Percentiles rank a stretch among this genome's conserved stretches.
Conservation (phyloP, 148 eudicot genomes). For the Vaccinium macrocarpon region DNA sequence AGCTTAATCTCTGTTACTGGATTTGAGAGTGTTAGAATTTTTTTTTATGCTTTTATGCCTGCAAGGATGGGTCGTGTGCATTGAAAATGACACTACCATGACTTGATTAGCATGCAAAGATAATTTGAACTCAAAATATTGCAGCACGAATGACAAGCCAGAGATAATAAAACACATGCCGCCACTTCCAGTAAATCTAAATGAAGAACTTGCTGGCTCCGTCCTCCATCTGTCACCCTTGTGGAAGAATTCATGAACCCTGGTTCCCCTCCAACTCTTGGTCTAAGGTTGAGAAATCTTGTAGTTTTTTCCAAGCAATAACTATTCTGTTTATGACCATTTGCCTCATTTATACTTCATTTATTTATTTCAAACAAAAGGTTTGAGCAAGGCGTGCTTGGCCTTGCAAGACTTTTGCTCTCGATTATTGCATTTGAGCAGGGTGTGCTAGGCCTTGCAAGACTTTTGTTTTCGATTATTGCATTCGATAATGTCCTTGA, state of each 20-base stretch:
- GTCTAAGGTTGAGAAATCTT: neutral
- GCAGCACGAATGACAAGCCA: constrained; percentile 79
- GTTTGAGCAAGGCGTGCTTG: neutral
- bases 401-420: no score
- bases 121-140: constrained; percentile 16
- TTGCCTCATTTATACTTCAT: neutral
- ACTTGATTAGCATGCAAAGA: neutral
- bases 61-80: neutral
- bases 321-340: neutral
- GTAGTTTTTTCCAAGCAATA: neutral
- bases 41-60: neutral
- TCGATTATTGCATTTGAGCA: no score
- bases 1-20: neutral
- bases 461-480: no score
- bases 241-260: constrained; percentile 42
- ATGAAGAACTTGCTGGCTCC: constrained; percentile 70
- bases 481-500: no score
- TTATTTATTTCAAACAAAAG: neutral
- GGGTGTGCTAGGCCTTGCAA: no score
- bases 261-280: neutral
- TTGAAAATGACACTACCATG: neutral
- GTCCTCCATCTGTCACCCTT: constrained; percentile 51
- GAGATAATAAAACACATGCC: constrained; percentile 98
- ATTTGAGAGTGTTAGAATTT: no score
- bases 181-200: constrained; percentile 78